Base-by-base conservation (phyloP, 768 basidiomycete genomes). In the Amanita inopinata region DNA sequence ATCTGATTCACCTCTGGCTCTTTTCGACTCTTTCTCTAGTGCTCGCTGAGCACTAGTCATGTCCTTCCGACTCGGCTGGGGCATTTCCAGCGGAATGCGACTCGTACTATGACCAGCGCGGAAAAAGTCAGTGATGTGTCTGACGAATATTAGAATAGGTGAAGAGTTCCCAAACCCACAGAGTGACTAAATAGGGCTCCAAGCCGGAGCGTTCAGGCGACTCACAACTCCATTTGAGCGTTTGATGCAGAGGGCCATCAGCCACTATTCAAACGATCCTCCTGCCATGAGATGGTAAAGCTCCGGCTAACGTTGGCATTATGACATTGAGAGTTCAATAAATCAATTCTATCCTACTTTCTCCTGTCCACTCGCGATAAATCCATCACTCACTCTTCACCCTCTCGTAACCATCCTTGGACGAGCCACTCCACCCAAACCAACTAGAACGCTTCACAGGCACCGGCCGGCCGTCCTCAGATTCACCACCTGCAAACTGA, bases 11-110 rank as follows among this genome's bases (percentile, higher is more conserved):
- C 78, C 78, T 51, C 76, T 63, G 2, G 76, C 76, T 30, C 78
- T 66, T 53, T 80, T 80, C 5, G 75, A 69, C 62, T 80, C 78
- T 55, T 80, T 80, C 51, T 80, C 78, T 41, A 76, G 73, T 11
- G 69, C 67, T 36, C 70, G 69, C 47, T 73, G 74, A 9, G 53
- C 51, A 22, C 14, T 47, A 11, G 63, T 60, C n/a, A 49, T 46
- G 54, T 71, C 74, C 48, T 66, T 66, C 50, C 72, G 69, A 33
- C 63, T 53, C 24, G 69, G 66, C 60, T 69, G 73, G 18, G 75
- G 73, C 74, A 76, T 77, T 15, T 41, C 15, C 7, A 28, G 7
- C 7, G 27, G n/a, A n/a, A 28, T 7, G 27, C 7, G 27, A n/a
- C 27, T 28, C 27, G n/a, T n/a, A 28, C 7, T 28, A n/a, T 7